A percentile compares a stretch with the other conserved stretches of the same genome.
Evolutionary conservation across 2,329 filamentous ascomycete species (phyloP).

Genomic region (Talaromyces funiculosus): DNA sequence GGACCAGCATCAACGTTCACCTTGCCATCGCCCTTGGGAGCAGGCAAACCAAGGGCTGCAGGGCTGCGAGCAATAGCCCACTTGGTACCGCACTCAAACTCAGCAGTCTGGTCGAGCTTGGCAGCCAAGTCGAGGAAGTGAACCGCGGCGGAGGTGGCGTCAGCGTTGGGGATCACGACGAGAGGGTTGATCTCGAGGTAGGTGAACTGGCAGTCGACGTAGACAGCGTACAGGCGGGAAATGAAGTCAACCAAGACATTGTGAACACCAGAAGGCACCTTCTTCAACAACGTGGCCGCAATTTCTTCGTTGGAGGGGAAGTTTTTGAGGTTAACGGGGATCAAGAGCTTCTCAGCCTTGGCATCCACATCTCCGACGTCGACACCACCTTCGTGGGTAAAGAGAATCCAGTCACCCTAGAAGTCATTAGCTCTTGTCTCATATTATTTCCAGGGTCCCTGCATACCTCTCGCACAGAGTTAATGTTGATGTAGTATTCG

Average conservation of each 20-base stretch:
- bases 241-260: constrained; percentile 99
- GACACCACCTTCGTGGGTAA: constrained; percentile 99
- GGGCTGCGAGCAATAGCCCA: constrained; percentile 95
- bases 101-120: constrained; percentile 97
- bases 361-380: constrained; percentile 98
- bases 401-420: constrained; percentile 98
- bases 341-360: constrained; percentile 97
- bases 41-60: constrained; percentile 76
- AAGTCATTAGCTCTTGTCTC: not conserved
- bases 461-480: constrained; percentile 97
- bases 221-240: constrained; percentile 94
- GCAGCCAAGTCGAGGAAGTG: constrained; percentile 98
- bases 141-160: constrained; percentile 86
- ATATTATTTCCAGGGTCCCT: constrained; percentile 1
- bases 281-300: constrained; percentile 74
- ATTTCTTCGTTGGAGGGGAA: constrained; percentile 97
- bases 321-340: constrained; percentile 88
- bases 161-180: constrained; percentile 91
- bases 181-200: constrained; percentile 99
- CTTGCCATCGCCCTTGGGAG: constrained; percentile 61
- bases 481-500: constrained; percentile 99
- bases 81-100: constrained; percentile 98
- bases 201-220: constrained; percentile 99
- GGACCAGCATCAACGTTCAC: constrained; percentile 93
- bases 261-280: constrained; percentile 92